Conservation (phyloP, 163 green algal species). For the Chloromonas sp. region DNA sequence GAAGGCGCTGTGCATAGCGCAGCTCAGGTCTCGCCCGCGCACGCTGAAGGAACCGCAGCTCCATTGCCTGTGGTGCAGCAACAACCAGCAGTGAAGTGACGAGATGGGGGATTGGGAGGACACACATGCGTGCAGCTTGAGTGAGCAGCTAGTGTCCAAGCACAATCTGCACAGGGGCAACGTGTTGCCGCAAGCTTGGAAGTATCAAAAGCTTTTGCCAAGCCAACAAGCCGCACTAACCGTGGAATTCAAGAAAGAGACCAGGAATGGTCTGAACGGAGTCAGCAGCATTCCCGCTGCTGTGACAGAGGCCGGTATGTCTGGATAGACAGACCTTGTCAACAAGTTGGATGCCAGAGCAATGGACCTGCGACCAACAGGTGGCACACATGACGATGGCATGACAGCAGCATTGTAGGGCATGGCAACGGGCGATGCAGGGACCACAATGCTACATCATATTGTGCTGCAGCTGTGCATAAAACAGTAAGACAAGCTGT, state of each 20-base stretch:
- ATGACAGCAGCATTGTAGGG: no score
- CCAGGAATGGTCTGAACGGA: slow-evolving; percentile 29
- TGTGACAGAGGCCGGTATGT: slow-evolving; percentile 8
- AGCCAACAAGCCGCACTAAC: not conserved
- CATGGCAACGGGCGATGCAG: no score
- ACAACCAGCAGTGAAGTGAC: no score
- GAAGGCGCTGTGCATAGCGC: no score
- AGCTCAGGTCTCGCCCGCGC: no score
- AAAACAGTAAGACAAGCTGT: no score
- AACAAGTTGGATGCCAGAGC: slow-evolving; percentile 21
- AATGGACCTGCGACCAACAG: slow-evolving; percentile 8
- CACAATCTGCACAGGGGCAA: not conserved
- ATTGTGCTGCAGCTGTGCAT: no score
- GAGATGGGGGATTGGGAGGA: no score
- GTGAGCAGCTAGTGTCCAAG: slow-evolving; percentile 4
- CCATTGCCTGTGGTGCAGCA: no score
- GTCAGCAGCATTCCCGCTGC: slow-evolving; percentile 12
- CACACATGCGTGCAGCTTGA: slow-evolving; percentile 15
- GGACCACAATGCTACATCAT: no score
- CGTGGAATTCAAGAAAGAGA: slow-evolving; percentile 16
- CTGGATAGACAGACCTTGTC: slow-evolving; percentile 19
- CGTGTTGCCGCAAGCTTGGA: not conserved
- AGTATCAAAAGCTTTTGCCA: not conserved
- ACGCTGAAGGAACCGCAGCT: no score
- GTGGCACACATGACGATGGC: no score